Evolutionary conservation across 2,329 filamentous ascomycete species (phyloP), one percentile per base, ranked within the genome.

Genomic region (Nannizziopsis barbatae): DNA sequence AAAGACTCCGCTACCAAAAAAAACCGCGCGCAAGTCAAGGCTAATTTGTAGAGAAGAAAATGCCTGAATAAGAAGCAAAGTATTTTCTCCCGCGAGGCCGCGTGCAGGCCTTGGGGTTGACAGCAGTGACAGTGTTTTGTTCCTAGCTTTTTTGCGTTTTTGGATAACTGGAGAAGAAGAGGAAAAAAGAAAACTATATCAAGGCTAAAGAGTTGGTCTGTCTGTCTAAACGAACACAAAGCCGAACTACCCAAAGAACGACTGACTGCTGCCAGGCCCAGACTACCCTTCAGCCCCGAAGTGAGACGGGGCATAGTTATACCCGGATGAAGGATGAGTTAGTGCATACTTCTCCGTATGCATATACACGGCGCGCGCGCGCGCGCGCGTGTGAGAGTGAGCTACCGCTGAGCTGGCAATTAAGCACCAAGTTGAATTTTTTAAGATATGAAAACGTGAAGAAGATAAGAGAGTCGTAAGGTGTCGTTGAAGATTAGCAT

Each of bases 241-340:
- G 46, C 46, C 46, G 46, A 49, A 49, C 46, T 39, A 49, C 46
- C 3, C 11, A 44, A 43, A 49, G 46, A 49, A 49, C 46, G 46
- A 49, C 46, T 49, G 40, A 27, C 22, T 27, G 22, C 22, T 27
- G 22, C 7, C 46, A 49, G 17, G 46, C 46, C 35, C 32, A 49
- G 46, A 49, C 46, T 41, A 42, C 32, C 33, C 31, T 27, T 41
- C 20, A 49, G 41, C 39, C 46, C 40, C 41, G 43, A 44, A 40
- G n/a, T 39, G 46, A 43, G 31, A 41, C 33, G 22, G 12, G 4
- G 27, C 42, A 12, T 30, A 33, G 27, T 17, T 7, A 18, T 47
- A 41, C 22, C 35, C 5, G n/a, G 22, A 9, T 7, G 12, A 40
- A n/a, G n/a, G 33, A 36, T n/a, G 15, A n/a, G 33, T 36, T 15